Conservation (phyloP, 2,329 filamentous ascomycete genomes). For the Conoideocrella luteorostrata region DNA sequence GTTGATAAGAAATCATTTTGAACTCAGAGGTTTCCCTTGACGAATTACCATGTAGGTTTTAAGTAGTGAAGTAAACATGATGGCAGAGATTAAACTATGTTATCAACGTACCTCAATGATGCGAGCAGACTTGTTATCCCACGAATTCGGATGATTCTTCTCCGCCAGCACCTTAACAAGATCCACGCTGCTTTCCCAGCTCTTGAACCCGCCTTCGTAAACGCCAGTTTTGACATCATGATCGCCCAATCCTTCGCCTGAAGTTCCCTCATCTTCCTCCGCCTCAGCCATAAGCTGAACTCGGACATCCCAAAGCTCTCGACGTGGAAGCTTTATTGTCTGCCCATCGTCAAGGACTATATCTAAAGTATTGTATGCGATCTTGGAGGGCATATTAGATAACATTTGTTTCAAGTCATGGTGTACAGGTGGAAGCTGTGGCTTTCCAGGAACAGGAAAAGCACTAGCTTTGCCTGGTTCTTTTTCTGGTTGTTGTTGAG, state of each 20-base stretch:
- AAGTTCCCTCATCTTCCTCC: constrained; percentile 33
- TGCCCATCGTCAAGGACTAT: constrained; percentile 52
- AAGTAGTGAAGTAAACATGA: no score
- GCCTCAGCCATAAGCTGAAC: constrained; percentile 75
- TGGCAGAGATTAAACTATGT: no score
- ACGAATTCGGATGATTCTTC: constrained; percentile 28
- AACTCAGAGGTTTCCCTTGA: no score
- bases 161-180: constrained; percentile 60
- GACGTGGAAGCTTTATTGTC: constrained; percentile 54
- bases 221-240: constrained; percentile 75
- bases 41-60: no score
- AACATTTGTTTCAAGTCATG: constrained; percentile 48
- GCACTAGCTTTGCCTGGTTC: constrained; percentile 33
- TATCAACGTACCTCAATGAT: constrained; percentile 51
- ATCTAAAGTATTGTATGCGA: constrained; percentile 59
- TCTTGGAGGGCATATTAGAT: constrained; percentile 61
- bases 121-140: constrained; percentile 30
- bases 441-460: constrained; percentile 56
- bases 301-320: constrained; percentile 76
- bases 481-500: constrained; percentile 14
- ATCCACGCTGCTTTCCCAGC: constrained; percentile 81
- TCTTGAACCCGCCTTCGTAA: constrained; percentile 85
- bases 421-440: constrained; percentile 47
- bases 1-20: no score
- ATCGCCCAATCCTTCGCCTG: constrained; percentile 47